Conservation (phyloP, 176 grass and related monocot species). For the Chloris gayana region DNA sequence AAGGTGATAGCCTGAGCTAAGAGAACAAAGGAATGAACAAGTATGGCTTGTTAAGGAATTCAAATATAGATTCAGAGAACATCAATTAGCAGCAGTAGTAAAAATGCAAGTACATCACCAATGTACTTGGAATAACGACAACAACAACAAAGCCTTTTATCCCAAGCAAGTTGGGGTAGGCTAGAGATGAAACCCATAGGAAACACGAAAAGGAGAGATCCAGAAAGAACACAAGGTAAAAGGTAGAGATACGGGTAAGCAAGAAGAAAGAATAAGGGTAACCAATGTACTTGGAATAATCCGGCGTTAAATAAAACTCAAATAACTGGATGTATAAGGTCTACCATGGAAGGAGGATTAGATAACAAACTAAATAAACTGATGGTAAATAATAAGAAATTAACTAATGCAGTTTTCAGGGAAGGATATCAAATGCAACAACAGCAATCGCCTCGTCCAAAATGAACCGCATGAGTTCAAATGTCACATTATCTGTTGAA, state of each 20-base stretch:
- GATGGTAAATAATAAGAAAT: conserved; percentile 27
- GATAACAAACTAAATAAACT: conserved; percentile 22
- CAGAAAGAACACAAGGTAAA: too few species aligned
- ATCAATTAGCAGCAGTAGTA: conserved; percentile 13
- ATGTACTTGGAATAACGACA: neutral
- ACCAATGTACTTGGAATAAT: neutral
- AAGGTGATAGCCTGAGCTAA: conserved; percentile 98
- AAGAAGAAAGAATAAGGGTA: too few species aligned
- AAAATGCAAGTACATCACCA: conserved; percentile 1
- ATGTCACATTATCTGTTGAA: conserved; percentile 61
- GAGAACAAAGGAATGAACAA: conserved; percentile 96
- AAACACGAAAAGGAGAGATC: too few species aligned
- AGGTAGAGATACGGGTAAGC: too few species aligned
- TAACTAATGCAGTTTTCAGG: neutral
- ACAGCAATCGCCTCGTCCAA: conserved; percentile 84
- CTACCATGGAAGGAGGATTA: neutral
- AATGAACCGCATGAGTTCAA: conserved; percentile 81
- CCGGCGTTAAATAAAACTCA: conserved; percentile 9
- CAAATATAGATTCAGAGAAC: conserved; percentile 14
- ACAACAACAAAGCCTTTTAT: too few species aligned
- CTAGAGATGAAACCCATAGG: too few species aligned
- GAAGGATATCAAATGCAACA: conserved; percentile 99
- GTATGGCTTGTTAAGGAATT: conserved; percentile 78
- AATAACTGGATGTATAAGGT: neutral
- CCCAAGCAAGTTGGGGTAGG: too few species aligned